A percentile compares a stretch with the other conserved stretches of the same genome.
These are phyloP conservation scores for Dissoconium aciculare DNA, from an alignment of 2,329 filamentous ascomycete species.

Conservation along the genomic window DNA sequence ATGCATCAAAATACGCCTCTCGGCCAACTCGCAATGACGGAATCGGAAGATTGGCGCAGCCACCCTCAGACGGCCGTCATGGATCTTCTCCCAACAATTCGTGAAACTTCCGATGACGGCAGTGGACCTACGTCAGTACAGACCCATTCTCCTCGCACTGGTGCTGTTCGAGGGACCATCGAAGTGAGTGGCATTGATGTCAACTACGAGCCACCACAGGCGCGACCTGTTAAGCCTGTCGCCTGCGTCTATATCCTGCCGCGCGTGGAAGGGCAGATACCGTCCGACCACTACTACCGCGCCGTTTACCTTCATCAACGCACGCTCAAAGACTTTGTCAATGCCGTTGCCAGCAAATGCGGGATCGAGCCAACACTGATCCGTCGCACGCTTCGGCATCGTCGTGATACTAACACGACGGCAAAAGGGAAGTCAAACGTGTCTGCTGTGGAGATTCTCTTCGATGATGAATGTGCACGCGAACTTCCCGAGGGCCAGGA, in stretches of 20 bases:
- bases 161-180: constrained; percentile 65
- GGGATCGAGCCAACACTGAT: constrained; percentile 60
- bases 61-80: constrained; percentile 39
- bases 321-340: constrained; percentile 58
- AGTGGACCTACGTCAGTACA: constrained; percentile 40
- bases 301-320: constrained; percentile 75
- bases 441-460: constrained; percentile 67
- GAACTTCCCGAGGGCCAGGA: constrained; percentile 83
- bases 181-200: constrained; percentile 84
- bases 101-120: constrained; percentile 34
- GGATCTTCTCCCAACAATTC: constrained; percentile 32
- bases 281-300: constrained; percentile 52
- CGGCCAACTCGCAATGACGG: constrained; percentile 29
- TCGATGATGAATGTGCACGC: constrained; percentile 79
- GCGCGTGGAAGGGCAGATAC: constrained; percentile 34
- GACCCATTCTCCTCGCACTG: constrained; percentile 43
- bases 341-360: constrained; percentile 63
- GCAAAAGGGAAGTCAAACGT: too few species aligned
- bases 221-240: constrained; percentile 56
- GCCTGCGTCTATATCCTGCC: constrained; percentile 77
- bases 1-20: constrained; percentile 33
- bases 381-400: constrained; percentile 54
- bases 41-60: constrained; percentile 34
- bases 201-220: constrained; percentile 63
- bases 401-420: constrained; percentile 54